Base-by-base conservation (phyloP, 495 filamentous ascomycete genomes). In the Alectoria sarmentosa region DNA sequence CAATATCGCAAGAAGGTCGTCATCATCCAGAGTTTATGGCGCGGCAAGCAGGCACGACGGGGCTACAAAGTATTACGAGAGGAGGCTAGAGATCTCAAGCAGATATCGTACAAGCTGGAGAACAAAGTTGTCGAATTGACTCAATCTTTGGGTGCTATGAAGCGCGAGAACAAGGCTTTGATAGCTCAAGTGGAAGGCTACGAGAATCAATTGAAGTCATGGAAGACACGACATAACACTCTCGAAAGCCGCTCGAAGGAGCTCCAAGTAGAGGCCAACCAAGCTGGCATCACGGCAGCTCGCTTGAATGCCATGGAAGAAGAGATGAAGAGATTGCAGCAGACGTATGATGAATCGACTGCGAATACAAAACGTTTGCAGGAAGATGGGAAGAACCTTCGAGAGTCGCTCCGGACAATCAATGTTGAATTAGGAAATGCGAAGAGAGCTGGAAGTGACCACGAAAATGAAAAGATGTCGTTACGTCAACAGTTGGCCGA, bases 101-200 rank as follows among this genome's bases (percentile, higher is more conserved):
- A 97, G 74, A 98, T 98, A 68, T 97, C 92, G 19, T 98, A 98
- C 79, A 98, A 95, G 79, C 77, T 98, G 71, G 95, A 98, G 80
- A 97, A 98, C 81, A 98, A 98, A 84, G 94, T 98, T 62, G 90
- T 97, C 61, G 95, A 99, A 77, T 80, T 99, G 69, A 99, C 95
- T 14, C 95, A 99, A 75, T 88, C 88, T 60, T 74, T 98, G 73
- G 92, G 93, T 70, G 87, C 90, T 38, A 86, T 97, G 82, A 96
- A 95, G 79, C 81, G 83, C 54, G 90, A 96, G 74, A 98, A 98
- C 81, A 96, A 93, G 79, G 83, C 84, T 58, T 82, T 98, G 64
- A 82, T 88, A 69, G 86, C 84, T 39, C 93, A 98, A 76, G 86
- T 98, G 39, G 91, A 98, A 73, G 97, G 90, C 76, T 98, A 97